Evolutionary conservation across 306 rosid genomes (phyloP).

Genomic region (Medicago ruthenica): DNA sequence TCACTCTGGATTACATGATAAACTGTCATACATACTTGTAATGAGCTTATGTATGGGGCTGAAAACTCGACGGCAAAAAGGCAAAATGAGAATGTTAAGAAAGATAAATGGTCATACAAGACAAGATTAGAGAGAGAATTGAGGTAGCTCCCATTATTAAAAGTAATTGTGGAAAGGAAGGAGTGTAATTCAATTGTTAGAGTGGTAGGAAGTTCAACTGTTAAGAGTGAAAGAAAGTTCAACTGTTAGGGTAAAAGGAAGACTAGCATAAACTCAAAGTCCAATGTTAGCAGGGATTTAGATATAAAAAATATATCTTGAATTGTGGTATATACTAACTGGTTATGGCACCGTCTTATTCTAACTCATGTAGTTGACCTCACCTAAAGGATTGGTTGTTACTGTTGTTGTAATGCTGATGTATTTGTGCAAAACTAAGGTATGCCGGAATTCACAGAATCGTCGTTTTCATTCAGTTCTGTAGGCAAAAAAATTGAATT

Average conservation of each 20-base stretch:
- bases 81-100: not conserved
- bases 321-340: not conserved
- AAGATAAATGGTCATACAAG: not conserved
- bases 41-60: not conserved
- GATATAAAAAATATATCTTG: not conserved
- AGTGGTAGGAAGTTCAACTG: too few relatives aligned
- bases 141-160: not conserved
- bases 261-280: not conserved
- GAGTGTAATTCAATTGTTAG: too few relatives aligned
- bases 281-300: not conserved
- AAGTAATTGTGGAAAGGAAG: not conserved
- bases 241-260: not conserved
- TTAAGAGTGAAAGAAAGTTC: too few relatives aligned
- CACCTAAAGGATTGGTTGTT: not conserved
- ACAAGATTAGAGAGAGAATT: not conserved
- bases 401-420: not conserved
- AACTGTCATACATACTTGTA: slow-evolving; percentile 12
- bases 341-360: not conserved
- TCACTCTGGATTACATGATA: slow-evolving; percentile 3
- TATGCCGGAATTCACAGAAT: slow-evolving; percentile 17
- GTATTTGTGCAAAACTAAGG: not conserved
- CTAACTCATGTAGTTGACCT: not conserved
- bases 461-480: not conserved
- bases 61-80: not conserved
- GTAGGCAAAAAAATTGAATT: slow-evolving; percentile 3